A percentile compares a stretch with the other conserved stretches of the same genome.
phyloP scores from a whole-genome alignment of 768 basidiomycete genomes.

The Boletales sp. region DNA sequence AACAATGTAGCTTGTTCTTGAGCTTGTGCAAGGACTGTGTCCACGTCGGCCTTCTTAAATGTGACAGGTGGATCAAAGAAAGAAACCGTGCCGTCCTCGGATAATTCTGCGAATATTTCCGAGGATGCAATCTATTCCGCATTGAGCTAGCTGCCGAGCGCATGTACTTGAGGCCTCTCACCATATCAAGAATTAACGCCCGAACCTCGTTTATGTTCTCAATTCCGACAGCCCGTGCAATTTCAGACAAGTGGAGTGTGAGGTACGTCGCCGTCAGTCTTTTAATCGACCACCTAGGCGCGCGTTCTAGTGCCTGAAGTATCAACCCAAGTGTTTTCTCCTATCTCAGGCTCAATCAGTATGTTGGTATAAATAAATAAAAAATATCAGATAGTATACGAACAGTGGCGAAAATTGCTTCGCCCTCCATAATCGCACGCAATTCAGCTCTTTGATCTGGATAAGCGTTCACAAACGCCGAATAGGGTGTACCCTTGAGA shows the following conservation, averaged over 20 bases:
- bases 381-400: constrained; percentile 13
- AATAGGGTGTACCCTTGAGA: constrained; percentile 68
- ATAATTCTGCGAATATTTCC: constrained; percentile 68
- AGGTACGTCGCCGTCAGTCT: constrained; percentile 82
- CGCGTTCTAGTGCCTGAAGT: constrained; percentile 59
- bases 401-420: constrained; percentile 51
- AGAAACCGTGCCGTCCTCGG: constrained; percentile 66
- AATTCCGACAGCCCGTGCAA: constrained; percentile 46
- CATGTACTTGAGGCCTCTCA: constrained; percentile 27
- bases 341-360: constrained; percentile 31
- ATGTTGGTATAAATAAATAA: not conserved
- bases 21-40: constrained; percentile 48
- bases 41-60: constrained; percentile 60
- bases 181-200: constrained; percentile 69
- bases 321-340: constrained; percentile 75
- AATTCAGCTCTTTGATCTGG: constrained; percentile 51
- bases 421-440: constrained; percentile 49
- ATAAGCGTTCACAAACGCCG: constrained; percentile 60
- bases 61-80: constrained; percentile 63
- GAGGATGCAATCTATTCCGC: constrained; percentile 57
- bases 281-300: constrained; percentile 75
- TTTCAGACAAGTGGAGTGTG: constrained; percentile 70
- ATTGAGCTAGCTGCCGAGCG: not conserved
- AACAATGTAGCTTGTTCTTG: constrained; percentile 43
- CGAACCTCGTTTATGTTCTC: constrained; percentile 53